Conservation (phyloP, 2,329 filamentous ascomycete species). For the Trichoderma sp. region DNA sequence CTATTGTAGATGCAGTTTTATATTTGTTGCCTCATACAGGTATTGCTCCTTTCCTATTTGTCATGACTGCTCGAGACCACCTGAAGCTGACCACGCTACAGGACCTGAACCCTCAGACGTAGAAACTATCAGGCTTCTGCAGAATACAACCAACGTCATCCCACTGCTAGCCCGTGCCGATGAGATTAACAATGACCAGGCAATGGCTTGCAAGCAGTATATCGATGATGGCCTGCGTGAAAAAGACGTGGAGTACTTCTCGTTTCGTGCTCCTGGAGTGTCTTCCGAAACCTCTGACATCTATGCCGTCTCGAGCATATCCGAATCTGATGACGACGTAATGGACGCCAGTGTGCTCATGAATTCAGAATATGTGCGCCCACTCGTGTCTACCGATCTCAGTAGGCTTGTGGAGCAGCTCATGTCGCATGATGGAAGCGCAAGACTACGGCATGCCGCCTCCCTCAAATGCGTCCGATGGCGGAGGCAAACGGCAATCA, state of each 20-base stretch:
- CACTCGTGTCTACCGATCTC: conserved; percentile 77
- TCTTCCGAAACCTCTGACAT: conserved; percentile 49
- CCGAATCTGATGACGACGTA: conserved; percentile 71
- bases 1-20: conserved; percentile 81
- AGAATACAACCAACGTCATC: conserved; percentile 79
- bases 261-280: conserved; percentile 54
- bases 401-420: conserved; percentile 68
- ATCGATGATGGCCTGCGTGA: conserved; percentile 60
- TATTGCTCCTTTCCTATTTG: conserved; percentile 46
- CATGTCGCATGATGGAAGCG: conserved; percentile 76
- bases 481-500: conserved; percentile 50
- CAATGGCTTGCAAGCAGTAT: conserved; percentile 62
- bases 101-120: conserved; percentile 57
- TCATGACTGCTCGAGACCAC: not conserved
- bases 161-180: conserved; percentile 82
- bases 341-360: conserved; percentile 95
- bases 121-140: conserved; percentile 71
- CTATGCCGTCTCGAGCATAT: conserved; percentile 78
- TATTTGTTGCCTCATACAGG: conserved; percentile 74
- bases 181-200: conserved; percentile 61
- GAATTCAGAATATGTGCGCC: conserved; percentile 87
- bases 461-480: conserved; percentile 81
- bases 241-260: conserved; percentile 66
- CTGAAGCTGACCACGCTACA: conserved; percentile 31
- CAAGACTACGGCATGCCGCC: conserved; percentile 80